Percentiles rank a stretch among this genome's conserved stretches.
Conservation (phyloP, 1,284 basidiomycete species). For the Rhodofomes roseus region DNA sequence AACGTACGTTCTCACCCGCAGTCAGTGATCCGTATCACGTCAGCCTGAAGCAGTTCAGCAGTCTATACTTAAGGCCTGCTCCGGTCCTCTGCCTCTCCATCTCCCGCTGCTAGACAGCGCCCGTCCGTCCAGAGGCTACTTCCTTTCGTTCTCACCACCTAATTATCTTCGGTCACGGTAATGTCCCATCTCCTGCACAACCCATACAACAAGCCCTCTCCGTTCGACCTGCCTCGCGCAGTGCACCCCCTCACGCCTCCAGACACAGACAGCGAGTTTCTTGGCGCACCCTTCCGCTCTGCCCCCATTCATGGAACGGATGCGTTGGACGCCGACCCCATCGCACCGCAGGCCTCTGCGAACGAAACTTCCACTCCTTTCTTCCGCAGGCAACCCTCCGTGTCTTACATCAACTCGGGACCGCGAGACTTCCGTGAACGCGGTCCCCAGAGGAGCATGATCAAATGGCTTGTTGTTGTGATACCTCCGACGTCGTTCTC, state of each 20-base stretch:
- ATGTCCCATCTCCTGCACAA: constrained; percentile 50
- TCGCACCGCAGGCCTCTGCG: constrained; percentile 12
- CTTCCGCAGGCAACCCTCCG: constrained; percentile 44
- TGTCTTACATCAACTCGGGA: constrained; percentile 55
- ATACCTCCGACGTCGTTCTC: constrained; percentile 59
- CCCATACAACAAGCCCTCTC: constrained; percentile 45
- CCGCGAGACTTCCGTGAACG: constrained; percentile 49
- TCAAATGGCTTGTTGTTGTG: constrained; percentile 63
- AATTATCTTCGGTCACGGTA: constrained; percentile 15
- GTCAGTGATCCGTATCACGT: constrained; percentile 19
- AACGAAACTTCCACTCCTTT: constrained; percentile 28
- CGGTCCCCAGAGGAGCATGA: constrained; percentile 35
- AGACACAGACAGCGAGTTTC: constrained; percentile 46
- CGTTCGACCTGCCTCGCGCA: constrained; percentile 44
- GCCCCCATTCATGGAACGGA: constrained; percentile 16
- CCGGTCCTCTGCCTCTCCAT: not conserved
- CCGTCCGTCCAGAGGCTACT: constrained; percentile 6
- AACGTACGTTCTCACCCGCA: constrained; percentile 20
- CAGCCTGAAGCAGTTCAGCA: constrained; percentile 6
- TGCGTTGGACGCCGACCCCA: constrained; percentile 23
- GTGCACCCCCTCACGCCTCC: constrained; percentile 46
- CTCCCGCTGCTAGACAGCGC: constrained; percentile 12
- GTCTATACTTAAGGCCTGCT: not conserved
- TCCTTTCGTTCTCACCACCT: constrained; percentile 7
- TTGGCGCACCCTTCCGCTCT: constrained; percentile 14